Percentiles rank a stretch among this genome's conserved stretches.
These are phyloP conservation scores for Globisporangium cylindrosporum DNA, from an alignment of 352 stramenopile species.

Conservation along the genomic window DNA sequence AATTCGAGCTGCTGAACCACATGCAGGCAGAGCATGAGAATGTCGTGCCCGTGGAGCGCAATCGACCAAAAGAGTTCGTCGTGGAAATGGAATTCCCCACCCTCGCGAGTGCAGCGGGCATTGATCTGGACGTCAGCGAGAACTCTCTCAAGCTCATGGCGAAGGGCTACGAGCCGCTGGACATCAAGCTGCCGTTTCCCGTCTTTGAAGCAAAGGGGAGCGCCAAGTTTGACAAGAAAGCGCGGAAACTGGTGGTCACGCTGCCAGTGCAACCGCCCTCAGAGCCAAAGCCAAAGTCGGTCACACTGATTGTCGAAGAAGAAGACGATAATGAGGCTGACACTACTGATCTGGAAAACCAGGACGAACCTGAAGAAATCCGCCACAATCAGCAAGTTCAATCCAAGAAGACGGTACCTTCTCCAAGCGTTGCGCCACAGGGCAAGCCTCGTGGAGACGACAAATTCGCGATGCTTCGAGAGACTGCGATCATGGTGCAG, in stretches of 20 bases:
- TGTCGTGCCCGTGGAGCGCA: slow-evolving; percentile 26
- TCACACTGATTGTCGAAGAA: slow-evolving; percentile 38
- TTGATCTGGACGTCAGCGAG: slow-evolving; percentile 73
- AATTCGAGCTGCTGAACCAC: slow-evolving; percentile 73
- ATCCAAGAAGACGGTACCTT: not conserved
- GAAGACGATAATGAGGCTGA: slow-evolving; percentile 33
- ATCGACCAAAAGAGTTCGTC: slow-evolving; percentile 62
- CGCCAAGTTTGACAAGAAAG: slow-evolving; percentile 85
- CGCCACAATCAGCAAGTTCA: not conserved
- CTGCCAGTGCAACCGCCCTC: slow-evolving; percentile 69
- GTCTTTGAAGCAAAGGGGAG: slow-evolving; percentile 75
- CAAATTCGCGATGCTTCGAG: slow-evolving; percentile 50
- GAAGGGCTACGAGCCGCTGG: slow-evolving; percentile 46
- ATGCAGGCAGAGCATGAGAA: slow-evolving; percentile 53
- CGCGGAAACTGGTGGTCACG: slow-evolving; percentile 67
- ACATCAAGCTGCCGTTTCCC: slow-evolving; percentile 64
- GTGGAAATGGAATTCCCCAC: slow-evolving; percentile 64
- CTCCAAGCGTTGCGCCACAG: not conserved
- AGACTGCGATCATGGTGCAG: slow-evolving; percentile 65
- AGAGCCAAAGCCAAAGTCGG: slow-evolving; percentile 21
- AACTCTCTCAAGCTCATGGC: slow-evolving; percentile 35
- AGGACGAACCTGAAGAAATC: not conserved
- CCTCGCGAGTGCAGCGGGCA: slow-evolving; percentile 44
- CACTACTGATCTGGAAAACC: not conserved
- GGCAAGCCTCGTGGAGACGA: slow-evolving; percentile 27